These are phyloP conservation scores for Davidsoniella neocaledoniae DNA, from an alignment of 2,329 filamentous ascomycete genomes.

Conservation along the genomic window DNA sequence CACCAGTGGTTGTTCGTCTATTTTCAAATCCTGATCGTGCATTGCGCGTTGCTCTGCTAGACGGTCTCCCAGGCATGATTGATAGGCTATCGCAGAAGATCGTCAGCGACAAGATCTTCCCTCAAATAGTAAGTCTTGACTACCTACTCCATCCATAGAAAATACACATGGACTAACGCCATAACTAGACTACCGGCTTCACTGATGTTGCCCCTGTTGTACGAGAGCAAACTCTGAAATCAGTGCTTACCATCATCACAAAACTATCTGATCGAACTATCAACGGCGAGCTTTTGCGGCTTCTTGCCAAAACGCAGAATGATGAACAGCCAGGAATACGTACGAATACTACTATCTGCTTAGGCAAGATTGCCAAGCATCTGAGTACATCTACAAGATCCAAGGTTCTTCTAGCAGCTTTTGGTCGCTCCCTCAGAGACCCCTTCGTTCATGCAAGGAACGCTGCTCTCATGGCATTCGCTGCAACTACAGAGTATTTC, in stretches of 20 bases:
- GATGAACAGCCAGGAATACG: constrained; percentile 94
- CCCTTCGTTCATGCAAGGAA: constrained; percentile 91
- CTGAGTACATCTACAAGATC: constrained; percentile 60
- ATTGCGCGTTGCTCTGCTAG: constrained; percentile 75
- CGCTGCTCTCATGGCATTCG: constrained; percentile 70
- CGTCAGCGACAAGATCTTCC: constrained; percentile 94
- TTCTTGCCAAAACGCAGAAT: constrained; percentile 89
- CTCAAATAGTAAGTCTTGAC: constrained; percentile 53
- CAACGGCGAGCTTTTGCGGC: constrained; percentile 80
- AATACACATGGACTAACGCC: neutral
- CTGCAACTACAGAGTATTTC: constrained; percentile 74
- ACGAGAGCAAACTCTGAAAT: constrained; percentile 89
- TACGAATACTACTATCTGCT: constrained; percentile 93
- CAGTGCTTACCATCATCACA: constrained; percentile 67
- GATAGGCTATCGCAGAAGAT: constrained; percentile 74
- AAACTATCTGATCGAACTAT: constrained; percentile 87
- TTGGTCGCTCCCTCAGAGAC: constrained; percentile 74
- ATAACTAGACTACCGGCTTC: constrained; percentile 66
- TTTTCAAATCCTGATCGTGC: constrained; percentile 87
- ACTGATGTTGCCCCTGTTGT: constrained; percentile 82
- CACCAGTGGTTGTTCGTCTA: constrained; percentile 69
- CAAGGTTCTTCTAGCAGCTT: constrained; percentile 87
- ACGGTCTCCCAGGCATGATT: constrained; percentile 81
- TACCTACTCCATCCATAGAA: neutral
- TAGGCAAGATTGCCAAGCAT: constrained; percentile 90